A percentile compares a stretch with the other conserved stretches of the same genome.
phyloP scores from a whole-genome alignment of 1,284 basidiomycete genomes.

The Cryptococcus sp. region DNA sequence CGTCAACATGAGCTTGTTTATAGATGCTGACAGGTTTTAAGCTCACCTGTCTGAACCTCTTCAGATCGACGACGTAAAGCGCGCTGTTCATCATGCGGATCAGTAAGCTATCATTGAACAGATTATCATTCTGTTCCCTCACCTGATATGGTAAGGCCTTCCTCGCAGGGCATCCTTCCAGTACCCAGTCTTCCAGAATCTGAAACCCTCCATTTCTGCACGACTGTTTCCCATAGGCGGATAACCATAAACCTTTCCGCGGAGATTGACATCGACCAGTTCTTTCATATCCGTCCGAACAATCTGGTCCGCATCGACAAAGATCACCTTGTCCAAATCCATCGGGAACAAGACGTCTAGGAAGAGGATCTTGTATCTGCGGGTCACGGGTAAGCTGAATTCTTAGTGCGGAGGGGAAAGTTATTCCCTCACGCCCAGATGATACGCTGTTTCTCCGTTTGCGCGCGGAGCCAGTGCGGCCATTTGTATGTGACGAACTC shows the following conservation, averaged over 20 bases:
- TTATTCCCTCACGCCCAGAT: conserved; percentile 77
- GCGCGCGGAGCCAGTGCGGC: conserved; percentile 95
- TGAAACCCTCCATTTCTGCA: conserved; percentile 91
- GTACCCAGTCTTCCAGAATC: conserved; percentile 97
- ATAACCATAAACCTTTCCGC: conserved; percentile 90
- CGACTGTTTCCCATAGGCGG: conserved; percentile 98
- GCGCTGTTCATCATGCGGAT: conserved; percentile 60
- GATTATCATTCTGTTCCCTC: conserved; percentile 15
- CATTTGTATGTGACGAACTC: conserved; percentile 98
- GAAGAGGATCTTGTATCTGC: conserved; percentile 92
- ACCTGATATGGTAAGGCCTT: conserved; percentile 90
- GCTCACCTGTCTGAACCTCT: conserved; percentile 79
- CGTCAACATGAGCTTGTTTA: neutral
- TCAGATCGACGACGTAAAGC: conserved; percentile 93
- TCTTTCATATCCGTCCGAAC: conserved; percentile 94
- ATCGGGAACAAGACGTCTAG: conserved; percentile 97
- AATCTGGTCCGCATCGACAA: conserved; percentile 97
- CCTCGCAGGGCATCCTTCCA: conserved; percentile 84
- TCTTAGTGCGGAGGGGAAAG: conserved; percentile 7
- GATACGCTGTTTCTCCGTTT: conserved; percentile 95
- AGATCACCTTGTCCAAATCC: conserved; percentile 97
- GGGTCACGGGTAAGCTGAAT: neutral
- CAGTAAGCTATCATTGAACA: neutral
- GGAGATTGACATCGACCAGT: conserved; percentile 83
- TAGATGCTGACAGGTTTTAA: neutral